phyloP scores from a whole-genome alignment of 805 yeast species.

The Pichia rugopelliculosa region DNA sequence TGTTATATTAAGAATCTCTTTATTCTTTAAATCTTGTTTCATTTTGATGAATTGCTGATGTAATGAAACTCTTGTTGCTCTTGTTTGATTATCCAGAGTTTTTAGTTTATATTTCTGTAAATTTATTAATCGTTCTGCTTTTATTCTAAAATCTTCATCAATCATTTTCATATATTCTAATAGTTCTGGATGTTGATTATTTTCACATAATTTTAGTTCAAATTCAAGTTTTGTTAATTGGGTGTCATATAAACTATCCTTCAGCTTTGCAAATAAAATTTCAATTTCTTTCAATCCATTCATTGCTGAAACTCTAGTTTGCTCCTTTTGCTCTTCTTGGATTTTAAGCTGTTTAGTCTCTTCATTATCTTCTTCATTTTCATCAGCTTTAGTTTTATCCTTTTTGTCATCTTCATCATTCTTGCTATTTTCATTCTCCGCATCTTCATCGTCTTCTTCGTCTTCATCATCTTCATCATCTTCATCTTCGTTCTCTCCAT shows the following conservation, averaged over 20 bases:
- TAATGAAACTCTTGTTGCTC: slow-evolving; percentile 66
- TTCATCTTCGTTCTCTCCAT: slow-evolving; percentile 9
- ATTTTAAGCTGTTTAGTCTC: slow-evolving; percentile 23
- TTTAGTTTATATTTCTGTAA: slow-evolving; percentile 57
- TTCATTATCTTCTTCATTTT: slow-evolving; percentile 19
- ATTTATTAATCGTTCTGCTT: slow-evolving; percentile 34
- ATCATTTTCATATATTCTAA: slow-evolving; percentile 63
- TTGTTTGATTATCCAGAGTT: slow-evolving; percentile 74
- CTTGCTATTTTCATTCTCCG: slow-evolving; percentile 14
- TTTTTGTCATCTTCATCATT: slow-evolving; percentile 16
- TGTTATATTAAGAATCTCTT: slow-evolving; percentile 66
- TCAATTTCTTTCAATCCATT: slow-evolving; percentile 74
- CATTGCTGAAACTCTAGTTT: slow-evolving; percentile 54
- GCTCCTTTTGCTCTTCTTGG: slow-evolving; percentile 27
- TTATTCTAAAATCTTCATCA: slow-evolving; percentile 65
- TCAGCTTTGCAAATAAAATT: slow-evolving; percentile 72
- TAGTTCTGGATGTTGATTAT: slow-evolving; percentile 89
- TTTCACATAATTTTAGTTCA: slow-evolving; percentile 78
- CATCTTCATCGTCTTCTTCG: slow-evolving; percentile 6
- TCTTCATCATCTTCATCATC: background rate
- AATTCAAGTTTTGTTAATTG: slow-evolving; percentile 69
- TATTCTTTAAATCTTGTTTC: slow-evolving; percentile 56
- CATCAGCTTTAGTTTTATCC: slow-evolving; percentile 16
- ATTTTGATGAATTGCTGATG: slow-evolving; percentile 78
- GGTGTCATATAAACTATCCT: slow-evolving; percentile 81